Evolutionary conservation across 768 basidiomycete species (phyloP), one percentile per base, ranked within the genome.

Genomic region (Trametes villosa): DNA sequence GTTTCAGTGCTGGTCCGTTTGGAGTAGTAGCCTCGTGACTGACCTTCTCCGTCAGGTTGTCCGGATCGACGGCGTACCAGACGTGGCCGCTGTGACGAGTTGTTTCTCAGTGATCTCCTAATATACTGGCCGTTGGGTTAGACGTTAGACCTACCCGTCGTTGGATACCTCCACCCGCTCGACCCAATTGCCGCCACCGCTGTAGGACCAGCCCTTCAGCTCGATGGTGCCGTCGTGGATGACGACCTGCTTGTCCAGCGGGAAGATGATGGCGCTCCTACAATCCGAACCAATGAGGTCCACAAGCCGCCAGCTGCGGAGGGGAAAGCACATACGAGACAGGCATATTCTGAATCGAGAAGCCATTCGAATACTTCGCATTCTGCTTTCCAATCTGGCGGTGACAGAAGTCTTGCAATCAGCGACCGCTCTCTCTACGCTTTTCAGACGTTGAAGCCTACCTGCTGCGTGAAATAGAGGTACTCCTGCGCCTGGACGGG

Each of bases 371-470:
- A 51, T 79, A 81, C 60, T 76, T 78, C 6, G 72, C 70, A 59
- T 85, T 84, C 57, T 84, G 81, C 68, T 84, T 84, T 22, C 82
- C 82, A 46, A 77, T 76, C 79, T 83, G n/a, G n/a, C n/a, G n/a
- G n/a, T n/a, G n/a, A n/a, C n/a, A n/a, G n/a, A n/a, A n/a, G n/a
- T n/a, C n/a, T n/a, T n/a, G n/a, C n/a, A n/a, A n/a, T n/a, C n/a
- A n/a, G n/a, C n/a, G n/a, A n/a, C n/a, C n/a, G n/a, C n/a, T n/a
- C n/a, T 13, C 24, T 26, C 15, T 26, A 15, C 8, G 6, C 15
- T 18, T 8, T 18, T 11, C 20, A 30, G 29, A 29, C 17, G 18
- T 4, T 2, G 5, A 13, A 31, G 64, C 69, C 7, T 22, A 80
- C 80, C 72, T 83, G 82, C 7, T 75, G 69, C 1, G 77, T 81